Evolutionary conservation across 805 yeast genomes (phyloP), one percentile per base, ranked within the genome.

Genomic region (Komagataella phaffii): DNA sequence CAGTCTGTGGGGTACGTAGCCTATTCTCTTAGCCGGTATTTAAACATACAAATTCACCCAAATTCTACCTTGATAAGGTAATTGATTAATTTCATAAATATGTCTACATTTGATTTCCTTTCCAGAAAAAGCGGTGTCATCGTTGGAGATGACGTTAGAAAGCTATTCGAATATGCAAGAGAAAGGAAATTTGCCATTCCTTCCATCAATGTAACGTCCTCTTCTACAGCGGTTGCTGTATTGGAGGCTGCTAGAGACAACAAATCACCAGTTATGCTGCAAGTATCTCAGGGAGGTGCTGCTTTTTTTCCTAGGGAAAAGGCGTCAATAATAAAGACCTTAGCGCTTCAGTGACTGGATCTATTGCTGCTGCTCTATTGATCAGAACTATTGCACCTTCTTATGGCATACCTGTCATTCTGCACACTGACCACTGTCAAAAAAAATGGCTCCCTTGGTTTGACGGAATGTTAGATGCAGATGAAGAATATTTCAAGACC

Each of bases 291-390:
- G 73, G 99, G 99, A 77, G 99, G 99, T 79, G 96, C 99, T 61
- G 98, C 98, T 58, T 93, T 81, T 88, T 93, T 93, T n/a, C n/a
- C 70, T 98, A 99, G 59, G 99, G 99, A 77, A 93, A 93, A 82
- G 99, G 98, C 77, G 89, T 93, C 62, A 78, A 80, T 70, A 93
- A 93, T 85, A 78, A 77, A 65, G 84, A 88, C 78, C 98, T 93
- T 77, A 75, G 76, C 65, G 99, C 98, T 55, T 85, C 98, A 57
- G 88, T 93, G 73, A 83, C 82, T 54, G 99, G 99, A 73, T 74
- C 96, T 67, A 69, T 93, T 67, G 96, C 99, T 64, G 98, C 97
- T 67, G 99, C 96, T 58, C 96, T 88, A 79, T 93, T 85, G 81
- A 84, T 93, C 73, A 87, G 97, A 77, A 67, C 96, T 57, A 81